Base-by-base conservation (phyloP, 2,329 filamentous ascomycete species). In the Aspergillus texensis region DNA sequence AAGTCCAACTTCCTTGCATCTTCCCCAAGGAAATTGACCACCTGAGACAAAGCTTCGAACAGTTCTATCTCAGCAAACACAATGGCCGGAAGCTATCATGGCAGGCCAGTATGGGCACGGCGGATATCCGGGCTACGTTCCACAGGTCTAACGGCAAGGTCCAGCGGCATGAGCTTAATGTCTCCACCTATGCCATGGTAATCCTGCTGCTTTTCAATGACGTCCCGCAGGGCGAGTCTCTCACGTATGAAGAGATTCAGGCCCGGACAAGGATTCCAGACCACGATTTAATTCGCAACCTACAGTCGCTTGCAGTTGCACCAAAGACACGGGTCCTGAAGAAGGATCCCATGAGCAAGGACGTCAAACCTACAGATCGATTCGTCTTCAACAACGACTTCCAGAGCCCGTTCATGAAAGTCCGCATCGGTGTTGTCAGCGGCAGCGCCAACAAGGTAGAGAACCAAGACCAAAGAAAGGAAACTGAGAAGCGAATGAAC, bases 111-210 rank as follows among this genome's bases (percentile, higher is more conserved):
- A 88, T 90, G 85, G 94, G 94, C 30, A 94, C 88, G 54, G 94
- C 94, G 1, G 95, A 98, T 74, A 85, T 99, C 70, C 89, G 90
- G 62, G 95, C 92, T 65, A 88, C 45, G 89, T 99, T 79, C 89
- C 90, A 39, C 86, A 88, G 72, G 83, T 91, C 74, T 1, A 85
- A 88, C 45, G 90, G 91, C 39, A 93, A 93, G 71, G 86, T 88
- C 14, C 87, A 89, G 39, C 89, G 90, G 41, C 94, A 98, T 73
- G 95, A 99, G 71, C 83, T 99, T 61, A 97, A 93, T 65, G 93
- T 96, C 24, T 91, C 93, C 1, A 98, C 95, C 0, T 95, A 95
- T 75, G 93, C 89, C 71, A 97, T 98, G 92, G 82, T 97, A 24
- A 89, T 98, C 28, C 79, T 99, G 24, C 78, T 96, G 52, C 86